phyloP scores from a whole-genome alignment of 83 land plant genomes.

The Isoetes engelmannii region DNA sequence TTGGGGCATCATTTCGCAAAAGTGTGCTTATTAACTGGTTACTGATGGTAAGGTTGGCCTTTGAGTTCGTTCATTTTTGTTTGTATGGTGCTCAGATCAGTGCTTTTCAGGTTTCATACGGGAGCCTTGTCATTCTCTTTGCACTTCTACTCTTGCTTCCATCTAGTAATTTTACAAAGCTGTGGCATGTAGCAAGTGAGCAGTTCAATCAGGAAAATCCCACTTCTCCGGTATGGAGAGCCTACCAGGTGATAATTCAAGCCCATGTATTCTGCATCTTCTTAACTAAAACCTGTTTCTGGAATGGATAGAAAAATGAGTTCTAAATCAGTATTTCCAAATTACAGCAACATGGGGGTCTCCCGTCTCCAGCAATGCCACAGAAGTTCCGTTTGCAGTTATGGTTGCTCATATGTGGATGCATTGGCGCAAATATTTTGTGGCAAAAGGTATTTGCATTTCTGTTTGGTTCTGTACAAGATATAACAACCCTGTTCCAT shows the following conservation, averaged over 20 bases:
- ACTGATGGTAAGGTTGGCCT: slow-evolving; percentile 20
- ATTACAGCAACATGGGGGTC: slow-evolving; percentile 26
- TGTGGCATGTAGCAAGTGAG: slow-evolving; percentile 38
- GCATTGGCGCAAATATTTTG: slow-evolving; percentile 14
- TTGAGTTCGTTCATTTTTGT: no score
- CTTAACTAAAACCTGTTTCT: not conserved
- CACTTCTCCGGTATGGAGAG: slow-evolving; percentile 31
- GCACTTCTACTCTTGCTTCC: slow-evolving; percentile 29
- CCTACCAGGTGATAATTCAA: slow-evolving; percentile 21
- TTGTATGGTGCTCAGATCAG: no score
- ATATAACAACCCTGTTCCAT: no score
- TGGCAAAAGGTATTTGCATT: slow-evolving; percentile 32
- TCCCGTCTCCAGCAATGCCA: slow-evolving; percentile 32
- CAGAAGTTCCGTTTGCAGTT: slow-evolving; percentile 23
- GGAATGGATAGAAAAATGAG: not conserved
- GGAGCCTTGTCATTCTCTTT: slow-evolving; percentile 24
- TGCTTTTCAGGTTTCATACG: slow-evolving; percentile 23
- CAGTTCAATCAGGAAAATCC: slow-evolving; percentile 24
- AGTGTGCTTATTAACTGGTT: slow-evolving; percentile 31
- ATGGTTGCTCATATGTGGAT: slow-evolving; percentile 26
- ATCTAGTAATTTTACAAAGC: slow-evolving; percentile 22
- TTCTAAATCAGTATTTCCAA: not conserved
- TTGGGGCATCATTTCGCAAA: slow-evolving; percentile 33
- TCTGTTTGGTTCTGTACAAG: no score
- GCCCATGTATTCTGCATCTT: not conserved